A percentile compares a stretch with the other conserved stretches of the same genome.
Conservation (phyloP, 2,329 filamentous ascomycete species). For the Rugonectria rugulosa region DNA sequence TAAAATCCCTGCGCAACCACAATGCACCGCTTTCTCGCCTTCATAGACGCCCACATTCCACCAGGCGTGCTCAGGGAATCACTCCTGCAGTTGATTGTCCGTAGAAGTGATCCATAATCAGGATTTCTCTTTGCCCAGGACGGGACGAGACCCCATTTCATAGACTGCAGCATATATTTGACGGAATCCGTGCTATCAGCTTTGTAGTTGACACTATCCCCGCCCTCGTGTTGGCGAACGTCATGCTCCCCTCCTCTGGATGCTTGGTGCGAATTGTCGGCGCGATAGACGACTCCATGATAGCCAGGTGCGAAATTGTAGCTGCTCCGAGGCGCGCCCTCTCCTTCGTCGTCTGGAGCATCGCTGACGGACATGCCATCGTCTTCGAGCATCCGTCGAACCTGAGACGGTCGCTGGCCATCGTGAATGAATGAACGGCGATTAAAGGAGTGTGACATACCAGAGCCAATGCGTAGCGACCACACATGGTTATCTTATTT, state of each 20-base stretch:
- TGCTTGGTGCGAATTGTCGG: conserved; percentile 71
- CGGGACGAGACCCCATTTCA: conserved; percentile 96
- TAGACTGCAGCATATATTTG: conserved; percentile 84
- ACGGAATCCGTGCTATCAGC: conserved; percentile 36
- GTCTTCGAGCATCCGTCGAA: conserved; percentile 76
- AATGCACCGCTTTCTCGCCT: conserved; percentile 85
- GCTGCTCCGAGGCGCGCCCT: conserved; percentile 69
- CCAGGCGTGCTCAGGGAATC: conserved; percentile 79
- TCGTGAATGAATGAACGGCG: conserved; percentile 1
- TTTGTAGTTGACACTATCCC: not conserved
- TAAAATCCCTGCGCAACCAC: conserved; percentile 93
- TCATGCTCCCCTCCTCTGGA: conserved; percentile 49
- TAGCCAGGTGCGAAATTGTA: conserved; percentile 96
- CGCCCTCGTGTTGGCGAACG: conserved; percentile 2
- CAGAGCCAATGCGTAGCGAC: conserved; percentile 46
- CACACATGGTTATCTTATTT: conserved; percentile 42
- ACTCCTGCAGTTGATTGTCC: conserved; percentile 94
- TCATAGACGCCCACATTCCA: conserved; percentile 94
- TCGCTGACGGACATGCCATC: conserved; percentile 77
- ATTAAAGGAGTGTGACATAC: conserved; percentile 26
- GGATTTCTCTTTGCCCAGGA: conserved; percentile 91
- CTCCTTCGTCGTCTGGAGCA: conserved; percentile 73
- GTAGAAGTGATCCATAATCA: conserved; percentile 78
- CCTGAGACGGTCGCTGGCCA: conserved; percentile 74
- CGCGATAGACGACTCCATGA: conserved; percentile 85